phyloP scores from a whole-genome alignment of 441 rosid species.

The Flueggea neowawraea region DNA sequence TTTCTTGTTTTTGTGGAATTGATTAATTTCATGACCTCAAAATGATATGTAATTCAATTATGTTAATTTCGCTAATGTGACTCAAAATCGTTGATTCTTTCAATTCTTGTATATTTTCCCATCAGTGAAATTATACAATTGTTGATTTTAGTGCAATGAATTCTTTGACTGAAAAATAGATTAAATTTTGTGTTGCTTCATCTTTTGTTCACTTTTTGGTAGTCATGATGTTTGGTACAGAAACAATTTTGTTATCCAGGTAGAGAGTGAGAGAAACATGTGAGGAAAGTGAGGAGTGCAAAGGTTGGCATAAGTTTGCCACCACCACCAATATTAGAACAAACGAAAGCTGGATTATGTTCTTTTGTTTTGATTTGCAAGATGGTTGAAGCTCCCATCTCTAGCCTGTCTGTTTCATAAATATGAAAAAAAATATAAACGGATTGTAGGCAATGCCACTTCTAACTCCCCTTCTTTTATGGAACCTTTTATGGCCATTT shows the following conservation, averaged over 20 bases:
- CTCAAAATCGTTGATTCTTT: constrained; percentile 23
- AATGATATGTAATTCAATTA: constrained; percentile 7
- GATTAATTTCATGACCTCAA: constrained; percentile 13
- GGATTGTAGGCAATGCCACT: constrained; percentile 1
- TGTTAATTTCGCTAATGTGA: constrained; percentile 12
- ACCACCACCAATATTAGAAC: constrained; percentile 6
- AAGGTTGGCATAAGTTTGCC: constrained; percentile 13
- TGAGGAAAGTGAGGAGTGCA: neutral
- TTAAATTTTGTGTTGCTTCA: no score
- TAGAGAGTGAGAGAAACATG: constrained; percentile 11
- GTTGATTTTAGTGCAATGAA: neutral
- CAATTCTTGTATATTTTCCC: neutral
- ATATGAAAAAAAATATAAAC: constrained; percentile 11
- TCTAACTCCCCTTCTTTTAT: constrained; percentile 14
- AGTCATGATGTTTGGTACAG: no score
- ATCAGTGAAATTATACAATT: neutral
- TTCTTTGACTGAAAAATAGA: neutral
- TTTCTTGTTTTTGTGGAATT: neutral
- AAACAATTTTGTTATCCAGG: neutral
- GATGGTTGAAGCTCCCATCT: constrained; percentile 19
- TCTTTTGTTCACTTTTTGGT: no score
- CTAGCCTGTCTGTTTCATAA: constrained; percentile 17
- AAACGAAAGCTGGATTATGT: constrained; percentile 34
- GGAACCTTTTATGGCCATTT: constrained; percentile 9
- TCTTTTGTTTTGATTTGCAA: constrained; percentile 22